Evolutionary conservation across 2,329 filamentous ascomycete species (phyloP).

Genomic region (Neofusicoccum ribis): DNA sequence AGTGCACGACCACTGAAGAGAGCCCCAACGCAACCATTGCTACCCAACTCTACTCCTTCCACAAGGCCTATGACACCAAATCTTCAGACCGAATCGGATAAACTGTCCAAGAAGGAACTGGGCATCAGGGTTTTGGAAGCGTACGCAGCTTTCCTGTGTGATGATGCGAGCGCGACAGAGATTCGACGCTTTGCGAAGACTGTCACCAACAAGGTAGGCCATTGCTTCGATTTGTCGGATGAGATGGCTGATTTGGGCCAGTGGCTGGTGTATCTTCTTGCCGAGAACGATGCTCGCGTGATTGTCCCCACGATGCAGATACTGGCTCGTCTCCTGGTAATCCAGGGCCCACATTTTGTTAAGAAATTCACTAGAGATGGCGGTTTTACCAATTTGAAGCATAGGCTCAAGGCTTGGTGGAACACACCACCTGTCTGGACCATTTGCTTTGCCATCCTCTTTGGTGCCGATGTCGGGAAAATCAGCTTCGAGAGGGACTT

Average conservation of each 20-base stretch:
- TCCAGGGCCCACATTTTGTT: constrained; percentile 78
- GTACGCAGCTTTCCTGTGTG: constrained; percentile 76
- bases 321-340: constrained; percentile 77
- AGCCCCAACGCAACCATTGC: constrained; percentile 19
- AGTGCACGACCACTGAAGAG: constrained; percentile 34
- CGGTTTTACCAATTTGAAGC: constrained; percentile 83
- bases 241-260: constrained; percentile 39
- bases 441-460: constrained; percentile 83
- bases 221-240: constrained; percentile 29
- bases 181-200: constrained; percentile 89
- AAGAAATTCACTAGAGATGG: constrained; percentile 87
- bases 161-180: constrained; percentile 64
- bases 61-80: constrained; percentile 35
- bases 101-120: constrained; percentile 64
- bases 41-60: constrained; percentile 29
- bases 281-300: constrained; percentile 80
- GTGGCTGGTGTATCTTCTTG: constrained; percentile 90
- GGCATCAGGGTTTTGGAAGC: constrained; percentile 74
- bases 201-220: constrained; percentile 84
- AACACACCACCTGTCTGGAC: constrained; percentile 81
- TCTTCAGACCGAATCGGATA: constrained; percentile 21
- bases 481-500: constrained; percentile 73
- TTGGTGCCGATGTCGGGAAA: constrained; percentile 76
- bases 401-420: constrained; percentile 85
- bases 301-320: constrained; percentile 81